A percentile compares a stretch with the other conserved stretches of the same genome.
phyloP scores from a whole-genome alignment of 2,329 filamentous ascomycete species.

The Monosporascus cannonballus region DNA sequence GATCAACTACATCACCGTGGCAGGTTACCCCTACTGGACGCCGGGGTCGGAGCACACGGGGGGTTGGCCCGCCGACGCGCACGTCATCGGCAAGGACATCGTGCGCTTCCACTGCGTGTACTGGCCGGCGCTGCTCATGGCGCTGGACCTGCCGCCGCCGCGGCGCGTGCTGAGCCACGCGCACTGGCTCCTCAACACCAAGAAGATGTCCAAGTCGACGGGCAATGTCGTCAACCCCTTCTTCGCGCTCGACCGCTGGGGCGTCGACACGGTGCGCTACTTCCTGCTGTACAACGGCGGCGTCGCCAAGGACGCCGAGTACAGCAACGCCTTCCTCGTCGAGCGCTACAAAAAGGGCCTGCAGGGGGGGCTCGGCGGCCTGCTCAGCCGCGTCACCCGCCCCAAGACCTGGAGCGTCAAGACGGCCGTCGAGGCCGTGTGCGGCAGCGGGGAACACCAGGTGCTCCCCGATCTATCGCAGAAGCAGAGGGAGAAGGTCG shows the following conservation, averaged over 20 bases:
- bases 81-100: conserved; percentile 95
- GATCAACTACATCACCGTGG: conserved; percentile 85
- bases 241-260: conserved; percentile 83
- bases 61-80: conserved; percentile 86
- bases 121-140: conserved; percentile 95
- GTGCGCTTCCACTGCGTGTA: conserved; percentile 94
- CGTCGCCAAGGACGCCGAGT: conserved; percentile 72
- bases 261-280: conserved; percentile 80
- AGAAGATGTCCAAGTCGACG: conserved; percentile 95
- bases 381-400: conserved; percentile 64
- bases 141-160: conserved; percentile 72
- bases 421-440: conserved; percentile 43
- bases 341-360: conserved; percentile 74
- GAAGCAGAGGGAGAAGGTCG: conserved; percentile 34
- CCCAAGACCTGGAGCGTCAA: conserved; percentile 64
- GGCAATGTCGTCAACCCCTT: conserved; percentile 96
- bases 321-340: conserved; percentile 73
- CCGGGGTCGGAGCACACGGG: conserved; percentile 55
- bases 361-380: conserved; percentile 72
- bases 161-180: conserved; percentile 80
- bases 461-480: conserved; percentile 22
- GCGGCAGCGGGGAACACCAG: background rate
- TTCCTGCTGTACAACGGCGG: conserved; percentile 80
- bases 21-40: conserved; percentile 73
- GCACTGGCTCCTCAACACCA: conserved; percentile 87